phyloP scores from a whole-genome alignment of 129 eudicot genomes.

The Oenanthe sinensis region DNA sequence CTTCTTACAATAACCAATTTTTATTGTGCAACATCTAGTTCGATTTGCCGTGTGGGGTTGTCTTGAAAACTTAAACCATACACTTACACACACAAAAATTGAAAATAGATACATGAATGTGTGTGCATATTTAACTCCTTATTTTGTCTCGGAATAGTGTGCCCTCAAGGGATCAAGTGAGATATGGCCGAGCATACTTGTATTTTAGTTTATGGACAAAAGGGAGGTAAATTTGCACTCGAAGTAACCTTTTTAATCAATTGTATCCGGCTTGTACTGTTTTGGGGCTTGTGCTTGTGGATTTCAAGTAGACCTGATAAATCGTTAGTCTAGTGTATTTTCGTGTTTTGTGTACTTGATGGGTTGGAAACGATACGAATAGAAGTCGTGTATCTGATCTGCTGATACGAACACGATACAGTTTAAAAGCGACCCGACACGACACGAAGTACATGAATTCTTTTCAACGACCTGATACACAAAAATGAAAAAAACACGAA shows the following conservation, averaged over 20 bases:
- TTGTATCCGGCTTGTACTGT: neutral
- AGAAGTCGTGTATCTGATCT: too few relatives aligned
- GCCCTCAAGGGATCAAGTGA: neutral
- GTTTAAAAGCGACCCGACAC: too few relatives aligned
- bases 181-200: slow-evolving; percentile 2
- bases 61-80: neutral
- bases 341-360: too few relatives aligned
- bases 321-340: too few relatives aligned
- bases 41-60: neutral
- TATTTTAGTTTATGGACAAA: slow-evolving; percentile 1
- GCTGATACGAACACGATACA: too few relatives aligned
- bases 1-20: slow-evolving; percentile 4
- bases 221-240: neutral
- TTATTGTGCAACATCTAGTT: neutral
- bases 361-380: too few relatives aligned
- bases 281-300: neutral
- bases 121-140: neutral
- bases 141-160: neutral
- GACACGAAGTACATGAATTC: too few relatives aligned
- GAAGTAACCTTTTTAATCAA: neutral
- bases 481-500: too few relatives aligned
- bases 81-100: neutral
- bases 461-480: too few relatives aligned
- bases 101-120: neutral
- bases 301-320: too few relatives aligned